These are phyloP conservation scores for Plasmodium knowlesi DNA, from an alignment of 169 alveolate genomes.

Conservation along the genomic window DNA sequence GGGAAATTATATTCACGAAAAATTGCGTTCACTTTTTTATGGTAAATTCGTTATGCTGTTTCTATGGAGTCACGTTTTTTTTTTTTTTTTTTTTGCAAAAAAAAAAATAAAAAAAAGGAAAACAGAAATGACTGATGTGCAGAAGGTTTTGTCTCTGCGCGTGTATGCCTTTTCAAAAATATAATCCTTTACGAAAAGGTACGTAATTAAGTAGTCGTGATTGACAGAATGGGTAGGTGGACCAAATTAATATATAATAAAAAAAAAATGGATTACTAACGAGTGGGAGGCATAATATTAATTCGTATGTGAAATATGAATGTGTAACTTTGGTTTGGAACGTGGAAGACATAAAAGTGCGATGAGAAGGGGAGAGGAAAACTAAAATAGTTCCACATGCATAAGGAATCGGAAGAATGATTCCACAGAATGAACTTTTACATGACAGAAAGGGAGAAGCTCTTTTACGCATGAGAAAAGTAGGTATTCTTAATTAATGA, in stretches of 20 bases:
- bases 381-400: neutral
- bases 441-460: neutral
- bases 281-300: neutral
- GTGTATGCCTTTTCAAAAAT: neutral
- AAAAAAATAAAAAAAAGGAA: conserved; percentile 3
- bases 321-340: neutral
- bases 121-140: neutral
- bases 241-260: neutral
- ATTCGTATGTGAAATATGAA: neutral
- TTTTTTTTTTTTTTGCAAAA: neutral
- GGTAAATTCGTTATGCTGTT: neutral
- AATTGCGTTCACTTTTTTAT: neutral
- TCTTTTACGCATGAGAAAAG: neutral
- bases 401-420: neutral
- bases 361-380: neutral
- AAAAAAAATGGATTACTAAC: neutral
- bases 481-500: neutral
- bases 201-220: neutral
- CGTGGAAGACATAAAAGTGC: conserved; percentile 1
- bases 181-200: neutral
- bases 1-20: neutral
- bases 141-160: conserved; percentile 10
- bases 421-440: neutral
- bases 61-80: neutral
- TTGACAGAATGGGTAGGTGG: neutral